These are phyloP conservation scores for Eutrema japonicum DNA, from an alignment of 345 rosid species.

Conservation along the genomic window DNA sequence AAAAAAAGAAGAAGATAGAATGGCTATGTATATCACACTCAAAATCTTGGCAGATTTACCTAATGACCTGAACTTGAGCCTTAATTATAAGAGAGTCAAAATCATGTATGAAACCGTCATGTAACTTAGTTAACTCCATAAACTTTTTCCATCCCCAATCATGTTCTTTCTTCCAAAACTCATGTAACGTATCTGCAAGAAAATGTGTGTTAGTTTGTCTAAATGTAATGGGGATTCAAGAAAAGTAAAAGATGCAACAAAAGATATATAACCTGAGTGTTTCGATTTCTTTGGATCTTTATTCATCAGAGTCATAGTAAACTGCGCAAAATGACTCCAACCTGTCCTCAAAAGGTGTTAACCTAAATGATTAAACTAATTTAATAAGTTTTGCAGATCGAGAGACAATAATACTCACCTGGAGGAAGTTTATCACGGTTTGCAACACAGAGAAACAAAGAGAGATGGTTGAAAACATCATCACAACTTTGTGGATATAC, in stretches of 20 bases:
- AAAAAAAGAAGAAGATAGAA: background rate
- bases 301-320: conserved; percentile 84
- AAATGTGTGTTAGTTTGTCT: conserved; percentile 32
- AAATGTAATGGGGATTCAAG: conserved; percentile 3
- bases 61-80: conserved; percentile 95
- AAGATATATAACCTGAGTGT: conserved; percentile 75
- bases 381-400: background rate
- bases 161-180: conserved; percentile 95
- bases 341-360: conserved; percentile 50
- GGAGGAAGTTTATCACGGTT: conserved; percentile 92
- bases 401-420: conserved; percentile 54
- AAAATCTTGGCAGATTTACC: conserved; percentile 47
- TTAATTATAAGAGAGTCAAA: conserved; percentile 77
- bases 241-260: conserved; percentile 14
- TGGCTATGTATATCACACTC: background rate
- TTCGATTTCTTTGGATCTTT: conserved; percentile 83
- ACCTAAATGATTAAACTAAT: background rate
- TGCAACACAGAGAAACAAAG: conserved; percentile 91
- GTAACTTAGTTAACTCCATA: conserved; percentile 78
- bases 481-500: conserved; percentile 94
- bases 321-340: conserved; percentile 97
- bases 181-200: conserved; percentile 80
- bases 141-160: conserved; percentile 99
- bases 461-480: conserved; percentile 91
- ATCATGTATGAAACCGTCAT: conserved; percentile 62